Percentiles rank a stretch among this genome's conserved stretches.
These are phyloP conservation scores for Strigomonas culicis DNA, from an alignment of 208 protist species.

Conservation along the genomic window DNA sequence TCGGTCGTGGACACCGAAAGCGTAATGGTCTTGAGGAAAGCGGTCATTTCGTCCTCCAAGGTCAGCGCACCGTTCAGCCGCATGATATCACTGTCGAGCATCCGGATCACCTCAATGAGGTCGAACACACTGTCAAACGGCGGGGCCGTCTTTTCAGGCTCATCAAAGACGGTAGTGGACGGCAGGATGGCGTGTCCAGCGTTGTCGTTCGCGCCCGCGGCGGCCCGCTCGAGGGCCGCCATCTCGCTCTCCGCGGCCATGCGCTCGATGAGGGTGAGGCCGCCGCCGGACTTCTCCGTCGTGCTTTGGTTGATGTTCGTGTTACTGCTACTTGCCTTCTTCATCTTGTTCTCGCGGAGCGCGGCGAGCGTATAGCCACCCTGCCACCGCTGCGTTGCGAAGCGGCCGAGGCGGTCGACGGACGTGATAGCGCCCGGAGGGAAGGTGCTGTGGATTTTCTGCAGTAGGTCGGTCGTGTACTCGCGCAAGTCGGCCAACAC, in stretches of 20 bases:
- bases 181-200: not conserved
- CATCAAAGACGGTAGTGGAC: slow-evolving; percentile 12
- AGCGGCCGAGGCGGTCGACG: slow-evolving; percentile 83
- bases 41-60: slow-evolving; percentile 82
- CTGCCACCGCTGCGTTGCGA: slow-evolving; percentile 80
- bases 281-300: not conserved
- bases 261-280: slow-evolving; percentile 31
- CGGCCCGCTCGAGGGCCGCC: slow-evolving; percentile 10
- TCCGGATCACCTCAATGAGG: slow-evolving; percentile 40
- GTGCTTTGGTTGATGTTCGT: not conserved
- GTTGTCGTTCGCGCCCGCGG: not conserved
- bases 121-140: slow-evolving; percentile 62
- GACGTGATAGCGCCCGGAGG: slow-evolving; percentile 67
- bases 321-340: slow-evolving; percentile 1
- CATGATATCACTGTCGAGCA: slow-evolving; percentile 49
- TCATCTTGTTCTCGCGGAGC: slow-evolving; percentile 47
- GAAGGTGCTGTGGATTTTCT: slow-evolving; percentile 74
- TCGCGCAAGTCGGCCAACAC: slow-evolving; percentile 71
- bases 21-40: slow-evolving; percentile 83
- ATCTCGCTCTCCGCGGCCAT: slow-evolving; percentile 64
- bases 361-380: slow-evolving; percentile 80
- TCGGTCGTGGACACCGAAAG: slow-evolving; percentile 75
- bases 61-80: slow-evolving; percentile 54
- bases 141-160: slow-evolving; percentile 20
- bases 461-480: slow-evolving; percentile 50